These are phyloP conservation scores for Naganishia kalamii DNA, from an alignment of 768 basidiomycete species.

Conservation along the genomic window DNA sequence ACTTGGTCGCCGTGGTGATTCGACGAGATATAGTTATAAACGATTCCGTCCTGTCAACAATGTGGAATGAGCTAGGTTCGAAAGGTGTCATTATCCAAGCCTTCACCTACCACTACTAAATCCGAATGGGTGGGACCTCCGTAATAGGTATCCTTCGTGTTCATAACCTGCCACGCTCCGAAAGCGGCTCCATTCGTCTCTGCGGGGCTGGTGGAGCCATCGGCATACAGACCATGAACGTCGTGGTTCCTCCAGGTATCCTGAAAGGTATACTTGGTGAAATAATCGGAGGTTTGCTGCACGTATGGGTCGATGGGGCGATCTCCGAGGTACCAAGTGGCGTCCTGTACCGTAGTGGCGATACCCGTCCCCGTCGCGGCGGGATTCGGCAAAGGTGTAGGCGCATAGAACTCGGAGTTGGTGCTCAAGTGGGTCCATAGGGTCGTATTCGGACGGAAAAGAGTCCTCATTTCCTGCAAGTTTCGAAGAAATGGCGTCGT, in stretches of 20 bases:
- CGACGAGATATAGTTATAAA: conserved; percentile 5
- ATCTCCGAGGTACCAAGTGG: conserved; percentile 30
- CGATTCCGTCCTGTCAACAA: not conserved
- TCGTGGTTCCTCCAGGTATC: conserved; percentile 14
- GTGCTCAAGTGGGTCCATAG: conserved; percentile 31
- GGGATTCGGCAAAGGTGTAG: conserved; percentile 20
- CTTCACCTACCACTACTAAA: conserved; percentile 29
- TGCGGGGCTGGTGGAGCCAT: conserved; percentile 22
- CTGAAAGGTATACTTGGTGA: conserved; percentile 30
- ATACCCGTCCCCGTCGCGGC: not conserved
- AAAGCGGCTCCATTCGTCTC: conserved; percentile 23
- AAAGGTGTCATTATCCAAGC: not conserved
- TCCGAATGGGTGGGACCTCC: conserved; percentile 30
- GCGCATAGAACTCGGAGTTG: conserved; percentile 25
- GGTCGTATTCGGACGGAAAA: conserved; percentile 23
- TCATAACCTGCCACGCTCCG: conserved; percentile 31
- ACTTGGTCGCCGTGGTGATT: conserved; percentile 31
- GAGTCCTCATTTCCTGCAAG: conserved; percentile 25
- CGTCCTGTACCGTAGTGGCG: conserved; percentile 27
- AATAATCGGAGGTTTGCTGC: conserved; percentile 28
- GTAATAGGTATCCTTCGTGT: conserved; percentile 26
- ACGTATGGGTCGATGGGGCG: conserved; percentile 19
- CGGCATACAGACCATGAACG: conserved; percentile 33
- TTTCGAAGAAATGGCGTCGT: conserved; percentile 18
- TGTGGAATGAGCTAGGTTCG: not conserved